Evolutionary conservation across 164 flowering plant species (phyloP).

Genomic region (Magnolia officinalis): DNA sequence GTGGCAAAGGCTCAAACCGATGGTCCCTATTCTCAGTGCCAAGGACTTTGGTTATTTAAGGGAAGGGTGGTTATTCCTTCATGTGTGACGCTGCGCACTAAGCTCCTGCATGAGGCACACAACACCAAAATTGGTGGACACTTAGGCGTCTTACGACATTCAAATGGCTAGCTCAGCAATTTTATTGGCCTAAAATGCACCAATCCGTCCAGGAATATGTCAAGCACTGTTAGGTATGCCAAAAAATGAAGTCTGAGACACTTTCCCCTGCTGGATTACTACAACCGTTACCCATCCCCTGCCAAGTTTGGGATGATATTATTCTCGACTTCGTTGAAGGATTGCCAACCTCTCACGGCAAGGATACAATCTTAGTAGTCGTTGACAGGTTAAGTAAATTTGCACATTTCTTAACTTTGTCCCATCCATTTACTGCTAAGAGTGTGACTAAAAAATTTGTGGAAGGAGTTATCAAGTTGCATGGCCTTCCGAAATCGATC

Average conservation of each 20-base stretch:
- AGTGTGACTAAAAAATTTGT: too few relatives aligned
- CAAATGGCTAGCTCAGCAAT: not conserved
- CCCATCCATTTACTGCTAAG: constrained; percentile 9
- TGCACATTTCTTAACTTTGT: constrained; percentile 10
- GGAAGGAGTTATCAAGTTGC: too few relatives aligned
- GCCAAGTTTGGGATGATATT: not conserved
- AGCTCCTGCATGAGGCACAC: too few relatives aligned
- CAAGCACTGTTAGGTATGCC: not conserved
- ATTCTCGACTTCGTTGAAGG: not conserved
- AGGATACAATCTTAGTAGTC: not conserved
- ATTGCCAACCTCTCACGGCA: not conserved
- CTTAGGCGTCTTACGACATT: too few relatives aligned
- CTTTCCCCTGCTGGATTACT: not conserved
- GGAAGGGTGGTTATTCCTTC: too few relatives aligned
- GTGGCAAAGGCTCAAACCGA: too few relatives aligned
- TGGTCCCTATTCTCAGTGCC: too few relatives aligned
- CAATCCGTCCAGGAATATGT: not conserved
- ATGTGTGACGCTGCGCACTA: too few relatives aligned
- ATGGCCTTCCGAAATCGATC: too few relatives aligned
- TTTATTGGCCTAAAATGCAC: not conserved
- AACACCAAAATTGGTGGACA: too few relatives aligned
- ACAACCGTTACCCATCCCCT: constrained; percentile 5
- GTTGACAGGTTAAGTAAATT: constrained; percentile 11
- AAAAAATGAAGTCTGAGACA: not conserved
- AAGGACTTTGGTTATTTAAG: too few relatives aligned